Percentiles rank a stretch among this genome's conserved stretches.
phyloP scores from a whole-genome alignment of 768 basidiomycete species.

The Kwoniella dejecticola region DNA sequence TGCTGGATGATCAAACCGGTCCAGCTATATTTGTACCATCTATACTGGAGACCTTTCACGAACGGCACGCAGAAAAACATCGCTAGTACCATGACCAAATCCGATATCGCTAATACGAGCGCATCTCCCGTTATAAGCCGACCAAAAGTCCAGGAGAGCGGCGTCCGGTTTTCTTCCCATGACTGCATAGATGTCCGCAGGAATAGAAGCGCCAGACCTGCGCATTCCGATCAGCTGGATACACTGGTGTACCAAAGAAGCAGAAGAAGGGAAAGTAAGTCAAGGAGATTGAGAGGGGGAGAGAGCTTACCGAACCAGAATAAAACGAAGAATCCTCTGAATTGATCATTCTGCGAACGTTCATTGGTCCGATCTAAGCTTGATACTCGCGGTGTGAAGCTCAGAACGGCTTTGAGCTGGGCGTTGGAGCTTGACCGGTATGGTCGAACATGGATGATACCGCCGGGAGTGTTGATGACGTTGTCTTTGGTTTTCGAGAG shows the following conservation, averaged over 20 bases:
- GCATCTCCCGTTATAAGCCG: constrained; percentile 85
- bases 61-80: constrained; percentile 80
- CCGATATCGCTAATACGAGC: constrained; percentile 76
- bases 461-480: constrained; percentile 36
- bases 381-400: constrained; percentile 83
- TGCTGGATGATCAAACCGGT: constrained; percentile 79
- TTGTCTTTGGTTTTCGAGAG: constrained; percentile 31
- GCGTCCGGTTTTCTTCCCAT: constrained; percentile 72
- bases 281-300: not conserved
- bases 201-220: constrained; percentile 70
- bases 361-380: constrained; percentile 81
- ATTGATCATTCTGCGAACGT: constrained; percentile 74
- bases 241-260: too few species aligned
- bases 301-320: constrained; percentile 67
- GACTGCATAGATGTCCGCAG: constrained; percentile 63
- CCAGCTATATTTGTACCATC: constrained; percentile 81
- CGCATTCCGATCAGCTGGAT: constrained; percentile 51
- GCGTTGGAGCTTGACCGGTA: constrained; percentile 70
- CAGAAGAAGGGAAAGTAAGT: not conserved
- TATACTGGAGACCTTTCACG: constrained; percentile 70
- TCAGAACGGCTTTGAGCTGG: constrained; percentile 77
- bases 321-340: constrained; percentile 90
- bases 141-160: constrained; percentile 78
- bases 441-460: constrained; percentile 50
- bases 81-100: constrained; percentile 74